Percentiles rank a stretch among this genome's conserved stretches.
phyloP scores from a whole-genome alignment of 129 eudicot genomes.

The Flaveria ramosissima region DNA sequence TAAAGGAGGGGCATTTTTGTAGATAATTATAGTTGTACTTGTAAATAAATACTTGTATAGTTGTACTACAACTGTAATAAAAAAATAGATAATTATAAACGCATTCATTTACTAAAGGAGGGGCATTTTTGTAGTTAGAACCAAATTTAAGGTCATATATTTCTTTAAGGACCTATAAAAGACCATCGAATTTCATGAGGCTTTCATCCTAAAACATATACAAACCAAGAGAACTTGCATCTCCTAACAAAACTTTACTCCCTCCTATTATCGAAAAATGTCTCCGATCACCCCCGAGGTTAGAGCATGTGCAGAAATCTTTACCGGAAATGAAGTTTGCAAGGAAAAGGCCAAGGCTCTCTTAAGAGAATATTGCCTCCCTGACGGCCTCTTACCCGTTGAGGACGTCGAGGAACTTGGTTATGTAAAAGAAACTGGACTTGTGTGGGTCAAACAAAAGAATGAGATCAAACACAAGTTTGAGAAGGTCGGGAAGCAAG shows the following conservation, averaged over 20 bases:
- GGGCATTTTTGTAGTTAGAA: neutral
- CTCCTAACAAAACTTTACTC: neutral
- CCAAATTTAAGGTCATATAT: neutral
- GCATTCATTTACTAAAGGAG: neutral
- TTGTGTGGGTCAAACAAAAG: conserved; percentile 60
- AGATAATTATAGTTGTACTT: too few relatives aligned
- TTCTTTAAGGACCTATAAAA: neutral
- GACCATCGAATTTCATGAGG: neutral
- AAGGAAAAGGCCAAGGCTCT: conserved; percentile 42
- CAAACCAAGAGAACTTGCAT: neutral
- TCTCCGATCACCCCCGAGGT: conserved; percentile 55
- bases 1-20: too few relatives aligned
- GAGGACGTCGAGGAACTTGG: conserved; percentile 55
- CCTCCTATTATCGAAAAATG: conserved; percentile 26
- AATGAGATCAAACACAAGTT: conserved; percentile 52
- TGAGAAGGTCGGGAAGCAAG: conserved; percentile 42
- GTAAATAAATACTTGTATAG: too few relatives aligned
- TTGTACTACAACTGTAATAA: too few relatives aligned
- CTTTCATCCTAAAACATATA: neutral
- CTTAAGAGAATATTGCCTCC: conserved; percentile 50
- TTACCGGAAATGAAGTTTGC: conserved; percentile 49
- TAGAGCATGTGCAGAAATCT: conserved; percentile 47
- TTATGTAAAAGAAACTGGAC: conserved; percentile 52
- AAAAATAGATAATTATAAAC: too few relatives aligned
- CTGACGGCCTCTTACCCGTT: conserved; percentile 56